Evolutionary conservation across 2,329 filamentous ascomycete genomes (phyloP).

Genomic region (Fusarium bulbicola): DNA sequence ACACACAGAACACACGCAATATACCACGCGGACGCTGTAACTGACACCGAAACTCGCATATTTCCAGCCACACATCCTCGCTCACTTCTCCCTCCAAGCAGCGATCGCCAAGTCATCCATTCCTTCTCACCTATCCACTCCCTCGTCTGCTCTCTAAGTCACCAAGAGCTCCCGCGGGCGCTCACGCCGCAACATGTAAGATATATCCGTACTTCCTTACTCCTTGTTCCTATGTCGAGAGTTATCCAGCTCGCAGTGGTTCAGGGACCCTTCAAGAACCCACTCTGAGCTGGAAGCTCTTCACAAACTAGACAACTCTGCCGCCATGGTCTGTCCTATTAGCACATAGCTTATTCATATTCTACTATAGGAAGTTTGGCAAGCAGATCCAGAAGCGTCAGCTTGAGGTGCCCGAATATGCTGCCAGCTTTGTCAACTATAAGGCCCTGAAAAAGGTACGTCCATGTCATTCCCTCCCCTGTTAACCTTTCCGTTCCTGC

Average conservation of each 20-base stretch:
- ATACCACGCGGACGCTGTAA: slow-evolving; percentile 31
- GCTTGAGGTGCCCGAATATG: slow-evolving; percentile 99
- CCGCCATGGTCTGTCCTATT: not conserved
- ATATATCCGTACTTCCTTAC: slow-evolving; percentile 13
- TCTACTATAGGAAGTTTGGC: slow-evolving; percentile 87
- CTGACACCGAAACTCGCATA: slow-evolving; percentile 37
- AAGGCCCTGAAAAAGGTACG: slow-evolving; percentile 97
- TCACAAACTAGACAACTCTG: not conserved
- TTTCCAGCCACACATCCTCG: slow-evolving; percentile 34
- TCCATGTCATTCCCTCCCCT: slow-evolving; percentile 27
- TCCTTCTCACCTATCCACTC: slow-evolving; percentile 10
- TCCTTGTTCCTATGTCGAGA: slow-evolving; percentile 2
- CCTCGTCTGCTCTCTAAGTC: slow-evolving; percentile 28
- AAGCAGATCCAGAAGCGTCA: slow-evolving; percentile 99
- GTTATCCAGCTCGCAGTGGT: not conserved
- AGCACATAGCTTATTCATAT: slow-evolving; percentile 20
- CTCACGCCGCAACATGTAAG: slow-evolving; percentile 50
- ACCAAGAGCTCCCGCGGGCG: slow-evolving; percentile 37
- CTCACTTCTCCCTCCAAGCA: slow-evolving; percentile 8
- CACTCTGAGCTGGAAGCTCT: not conserved
- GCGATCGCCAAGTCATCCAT: slow-evolving; percentile 11
- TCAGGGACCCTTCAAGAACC: slow-evolving; percentile 4
- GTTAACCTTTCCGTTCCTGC: slow-evolving; percentile 32
- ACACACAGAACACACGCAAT: slow-evolving; percentile 28
- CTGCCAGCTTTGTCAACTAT: slow-evolving; percentile 98